These are phyloP conservation scores for Naematelia aurantialba DNA, from an alignment of 768 basidiomycete genomes.

Conservation along the genomic window DNA sequence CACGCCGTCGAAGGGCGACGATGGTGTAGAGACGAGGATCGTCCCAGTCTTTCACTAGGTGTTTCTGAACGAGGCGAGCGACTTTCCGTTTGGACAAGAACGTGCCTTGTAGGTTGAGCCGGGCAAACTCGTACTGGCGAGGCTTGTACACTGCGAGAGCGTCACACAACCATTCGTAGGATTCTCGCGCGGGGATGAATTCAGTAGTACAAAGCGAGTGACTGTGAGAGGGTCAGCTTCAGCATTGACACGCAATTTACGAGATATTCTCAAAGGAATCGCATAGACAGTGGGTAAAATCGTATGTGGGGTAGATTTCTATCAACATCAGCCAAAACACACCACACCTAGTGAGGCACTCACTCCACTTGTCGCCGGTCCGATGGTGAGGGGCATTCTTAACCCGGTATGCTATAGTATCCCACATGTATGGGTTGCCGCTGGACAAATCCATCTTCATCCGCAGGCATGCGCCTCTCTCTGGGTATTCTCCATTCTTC, in stretches of 20 bases:
- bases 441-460: slow-evolving; percentile 96
- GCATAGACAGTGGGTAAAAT: slow-evolving; percentile 95
- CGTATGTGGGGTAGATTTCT: slow-evolving; percentile 92
- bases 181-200: slow-evolving; percentile 90
- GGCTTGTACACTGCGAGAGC: slow-evolving; percentile 97
- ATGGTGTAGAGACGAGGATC: slow-evolving; percentile 96
- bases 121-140: slow-evolving; percentile 91
- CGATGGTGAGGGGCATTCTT: slow-evolving; percentile 87
- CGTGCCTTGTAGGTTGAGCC: slow-evolving; percentile 86
- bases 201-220: slow-evolving; percentile 96
- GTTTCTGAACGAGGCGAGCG: slow-evolving; percentile 74
- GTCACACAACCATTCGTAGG: slow-evolving; percentile 99
- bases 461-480: slow-evolving; percentile 85
- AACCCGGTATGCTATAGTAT: slow-evolving; percentile 92
- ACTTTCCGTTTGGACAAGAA: slow-evolving; percentile 98
- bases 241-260: slow-evolving; percentile 56
- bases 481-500: slow-evolving; percentile 83
- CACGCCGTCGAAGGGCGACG: slow-evolving; percentile 88
- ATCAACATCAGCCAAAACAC: slow-evolving; percentile 1
- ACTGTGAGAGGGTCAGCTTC: slow-evolving; percentile 54
- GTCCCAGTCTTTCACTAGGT: slow-evolving; percentile 88
- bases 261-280: slow-evolving; percentile 99
- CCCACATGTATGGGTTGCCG: slow-evolving; percentile 99
- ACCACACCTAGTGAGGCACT: slow-evolving; percentile 18
- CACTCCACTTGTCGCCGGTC: slow-evolving; percentile 83